These are phyloP conservation scores for Knoxdaviesia capensis DNA, from an alignment of 2,329 filamentous ascomycete species.

Conservation along the genomic window DNA sequence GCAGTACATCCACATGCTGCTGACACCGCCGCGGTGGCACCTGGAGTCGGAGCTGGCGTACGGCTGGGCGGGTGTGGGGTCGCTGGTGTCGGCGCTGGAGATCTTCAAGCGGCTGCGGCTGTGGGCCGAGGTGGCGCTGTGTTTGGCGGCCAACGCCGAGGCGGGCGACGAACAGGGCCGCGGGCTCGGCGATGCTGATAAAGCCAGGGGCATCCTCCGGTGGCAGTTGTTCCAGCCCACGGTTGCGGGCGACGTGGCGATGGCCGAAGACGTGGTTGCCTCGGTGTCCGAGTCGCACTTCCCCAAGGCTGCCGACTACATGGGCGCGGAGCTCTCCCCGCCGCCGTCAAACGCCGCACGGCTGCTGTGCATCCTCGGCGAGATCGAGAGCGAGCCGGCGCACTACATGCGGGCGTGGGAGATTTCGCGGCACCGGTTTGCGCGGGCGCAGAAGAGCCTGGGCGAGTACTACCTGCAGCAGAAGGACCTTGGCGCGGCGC, in stretches of 20 bases:
- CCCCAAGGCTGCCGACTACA: slow-evolving; percentile 16
- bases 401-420: slow-evolving; percentile 81
- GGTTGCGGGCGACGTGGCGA: background rate
- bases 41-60: slow-evolving; percentile 83
- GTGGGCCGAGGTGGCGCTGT: slow-evolving; percentile 89
- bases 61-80: slow-evolving; percentile 80
- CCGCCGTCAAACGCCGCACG: slow-evolving; percentile 67
- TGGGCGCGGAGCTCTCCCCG: slow-evolving; percentile 44
- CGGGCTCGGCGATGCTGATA: slow-evolving; percentile 47
- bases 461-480: slow-evolving; percentile 55
- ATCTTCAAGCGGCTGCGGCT: slow-evolving; percentile 88
- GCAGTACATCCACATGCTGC: slow-evolving; percentile 65
- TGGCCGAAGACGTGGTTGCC: slow-evolving; percentile 25
- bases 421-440: slow-evolving; percentile 60
- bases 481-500: slow-evolving; percentile 47
- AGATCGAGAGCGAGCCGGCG: slow-evolving; percentile 53
- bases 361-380: slow-evolving; percentile 82
- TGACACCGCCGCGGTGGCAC: slow-evolving; percentile 77
- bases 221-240: slow-evolving; percentile 59
- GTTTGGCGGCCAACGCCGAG: slow-evolving; percentile 44
- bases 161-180: slow-evolving; percentile 41
- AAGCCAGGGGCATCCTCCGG: slow-evolving; percentile 57
- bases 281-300: slow-evolving; percentile 21
- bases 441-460: slow-evolving; percentile 71
- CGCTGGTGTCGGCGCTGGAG: slow-evolving; percentile 72